Conservation (phyloP, 2,329 filamentous ascomycete genomes). For the Fusarium coffeatum region DNA sequence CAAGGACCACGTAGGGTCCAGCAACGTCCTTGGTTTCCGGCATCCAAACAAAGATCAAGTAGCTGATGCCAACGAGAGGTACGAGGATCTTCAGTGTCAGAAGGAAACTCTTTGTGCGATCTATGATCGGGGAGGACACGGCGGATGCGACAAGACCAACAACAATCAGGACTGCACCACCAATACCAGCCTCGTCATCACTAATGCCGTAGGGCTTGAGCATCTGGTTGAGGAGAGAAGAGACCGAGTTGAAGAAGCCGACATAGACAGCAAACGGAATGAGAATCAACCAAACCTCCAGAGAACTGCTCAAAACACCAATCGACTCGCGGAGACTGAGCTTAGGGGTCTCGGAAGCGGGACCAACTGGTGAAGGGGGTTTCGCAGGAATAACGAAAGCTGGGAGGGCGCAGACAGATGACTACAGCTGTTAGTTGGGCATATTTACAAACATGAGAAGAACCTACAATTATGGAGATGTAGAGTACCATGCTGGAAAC, state of each 20-base stretch:
- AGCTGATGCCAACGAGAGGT: constrained; percentile 77
- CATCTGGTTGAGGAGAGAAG: constrained; percentile 90
- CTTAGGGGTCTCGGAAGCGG: constrained; percentile 72
- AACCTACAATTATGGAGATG: constrained; percentile 80
- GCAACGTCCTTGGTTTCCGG: constrained; percentile 67
- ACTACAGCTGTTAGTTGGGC: constrained; percentile 44
- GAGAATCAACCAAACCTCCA: constrained; percentile 83
- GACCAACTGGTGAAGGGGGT: constrained; percentile 81
- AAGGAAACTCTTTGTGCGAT: constrained; percentile 85
- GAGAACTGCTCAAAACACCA: constrained; percentile 64
- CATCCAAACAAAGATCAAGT: constrained; percentile 85
- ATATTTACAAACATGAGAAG: not conserved
- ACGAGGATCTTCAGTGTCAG: constrained; percentile 77
- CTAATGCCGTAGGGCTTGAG: constrained; percentile 86
- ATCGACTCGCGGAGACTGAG: constrained; percentile 63
- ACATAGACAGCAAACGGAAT: constrained; percentile 87
- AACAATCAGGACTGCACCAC: constrained; percentile 87
- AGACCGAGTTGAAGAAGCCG: constrained; percentile 92
- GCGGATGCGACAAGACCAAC: constrained; percentile 84
- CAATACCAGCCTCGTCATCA: constrained; percentile 88
- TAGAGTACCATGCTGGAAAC: constrained; percentile 87
- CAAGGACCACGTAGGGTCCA: constrained; percentile 80
- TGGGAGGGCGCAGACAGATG: constrained; percentile 69
- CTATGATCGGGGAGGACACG: constrained; percentile 82
- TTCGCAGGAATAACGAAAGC: constrained; percentile 82